These are phyloP conservation scores for Telopea speciosissima DNA, from an alignment of 177 flowering plant species.

Conservation along the genomic window DNA sequence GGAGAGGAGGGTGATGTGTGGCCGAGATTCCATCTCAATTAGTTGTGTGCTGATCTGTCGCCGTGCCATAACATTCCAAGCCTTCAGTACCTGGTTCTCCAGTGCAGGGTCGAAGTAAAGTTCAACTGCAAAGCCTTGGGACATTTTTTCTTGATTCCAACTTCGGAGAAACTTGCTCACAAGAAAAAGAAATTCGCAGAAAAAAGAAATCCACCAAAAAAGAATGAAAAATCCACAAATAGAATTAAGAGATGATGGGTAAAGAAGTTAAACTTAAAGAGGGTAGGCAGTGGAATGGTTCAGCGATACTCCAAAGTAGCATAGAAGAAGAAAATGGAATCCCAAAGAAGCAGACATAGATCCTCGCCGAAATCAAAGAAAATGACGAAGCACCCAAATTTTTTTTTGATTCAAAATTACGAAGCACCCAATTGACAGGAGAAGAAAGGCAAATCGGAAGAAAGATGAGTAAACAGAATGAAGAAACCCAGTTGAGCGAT, in stretches of 20 bases:
- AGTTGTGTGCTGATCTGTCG: conserved; percentile 93
- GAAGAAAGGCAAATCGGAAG: too few species aligned
- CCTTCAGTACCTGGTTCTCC: conserved; percentile 92
- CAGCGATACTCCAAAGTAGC: neutral
- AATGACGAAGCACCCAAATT: neutral
- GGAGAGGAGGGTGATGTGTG: conserved; percentile 68
- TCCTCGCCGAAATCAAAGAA: neutral
- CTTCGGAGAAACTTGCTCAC: conserved; percentile 6
- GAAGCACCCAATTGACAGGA: neutral
- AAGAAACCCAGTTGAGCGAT: neutral
- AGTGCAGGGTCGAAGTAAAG: conserved; percentile 96
- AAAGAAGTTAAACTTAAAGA: too few species aligned
- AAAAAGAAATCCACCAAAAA: too few species aligned
- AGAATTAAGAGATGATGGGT: too few species aligned
- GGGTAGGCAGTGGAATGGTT: too few species aligned
- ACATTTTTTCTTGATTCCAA: conserved; percentile 43
- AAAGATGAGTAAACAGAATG: too few species aligned
- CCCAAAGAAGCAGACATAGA: neutral
- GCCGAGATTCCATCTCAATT: conserved; percentile 77
- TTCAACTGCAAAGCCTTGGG: conserved; percentile 79
- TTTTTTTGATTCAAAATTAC: too few species aligned
- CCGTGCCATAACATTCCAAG: conserved; percentile 92
- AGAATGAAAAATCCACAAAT: neutral
- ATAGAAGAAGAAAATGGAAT: neutral
- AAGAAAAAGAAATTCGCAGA: too few species aligned